These are phyloP conservation scores for Syzygium aromaticum DNA, from an alignment of 345 rosid species.

Conservation along the genomic window DNA sequence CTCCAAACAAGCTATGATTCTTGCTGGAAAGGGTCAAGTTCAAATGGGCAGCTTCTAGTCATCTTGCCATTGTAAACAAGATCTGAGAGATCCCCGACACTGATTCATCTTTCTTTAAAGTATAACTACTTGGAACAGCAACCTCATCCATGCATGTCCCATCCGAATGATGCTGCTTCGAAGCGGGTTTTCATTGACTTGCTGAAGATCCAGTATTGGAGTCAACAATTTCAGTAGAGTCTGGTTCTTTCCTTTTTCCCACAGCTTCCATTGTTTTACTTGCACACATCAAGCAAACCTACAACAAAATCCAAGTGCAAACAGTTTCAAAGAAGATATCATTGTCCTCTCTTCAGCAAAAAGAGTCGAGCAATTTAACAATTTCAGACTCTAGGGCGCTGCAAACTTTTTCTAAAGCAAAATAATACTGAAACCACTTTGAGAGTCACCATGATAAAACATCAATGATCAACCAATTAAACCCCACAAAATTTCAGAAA, in stretches of 20 bases:
- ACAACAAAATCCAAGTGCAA: background rate
- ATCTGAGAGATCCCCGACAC: conserved; percentile 53
- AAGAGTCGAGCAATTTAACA: background rate
- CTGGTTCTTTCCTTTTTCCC: conserved; percentile 4
- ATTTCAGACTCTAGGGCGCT: background rate
- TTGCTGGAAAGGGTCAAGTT: conserved; percentile 82
- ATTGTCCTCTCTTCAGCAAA: background rate
- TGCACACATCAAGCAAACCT: background rate
- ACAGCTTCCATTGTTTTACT: background rate
- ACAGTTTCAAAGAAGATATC: background rate
- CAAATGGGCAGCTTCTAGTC: conserved; percentile 66
- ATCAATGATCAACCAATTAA: background rate
- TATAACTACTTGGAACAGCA: conserved; percentile 61
- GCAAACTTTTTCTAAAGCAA: background rate
- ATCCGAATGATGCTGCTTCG: conserved; percentile 35
- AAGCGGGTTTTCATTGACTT: conserved; percentile 14
- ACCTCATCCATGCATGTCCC: conserved; percentile 90
- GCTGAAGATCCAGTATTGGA: background rate
- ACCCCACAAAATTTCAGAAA: background rate
- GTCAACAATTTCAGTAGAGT: background rate
- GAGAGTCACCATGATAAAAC: background rate
- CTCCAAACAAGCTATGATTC: conserved; percentile 78
- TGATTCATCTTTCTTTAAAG: conserved; percentile 44
- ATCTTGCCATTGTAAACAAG: conserved; percentile 60
- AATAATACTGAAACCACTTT: background rate